These are phyloP conservation scores for Metarhizium sp. DNA, from an alignment of 2,329 filamentous ascomycete species.

Conservation along the genomic window DNA sequence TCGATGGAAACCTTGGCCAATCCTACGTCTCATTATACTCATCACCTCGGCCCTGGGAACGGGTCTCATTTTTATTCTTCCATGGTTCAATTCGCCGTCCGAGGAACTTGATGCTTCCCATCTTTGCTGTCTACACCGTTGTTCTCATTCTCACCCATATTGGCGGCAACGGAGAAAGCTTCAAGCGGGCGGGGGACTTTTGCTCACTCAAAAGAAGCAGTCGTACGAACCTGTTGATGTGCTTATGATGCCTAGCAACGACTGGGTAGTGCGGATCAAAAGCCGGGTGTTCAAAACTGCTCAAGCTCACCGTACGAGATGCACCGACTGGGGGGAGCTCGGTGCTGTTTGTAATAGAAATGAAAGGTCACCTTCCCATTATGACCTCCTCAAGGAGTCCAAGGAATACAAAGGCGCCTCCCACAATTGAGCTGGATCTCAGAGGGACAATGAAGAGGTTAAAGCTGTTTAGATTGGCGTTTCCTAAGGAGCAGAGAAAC, in stretches of 20 bases:
- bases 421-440: not conserved
- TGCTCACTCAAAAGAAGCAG: slow-evolving; percentile 8
- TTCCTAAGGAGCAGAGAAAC: too few relatives aligned
- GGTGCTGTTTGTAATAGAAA: too few relatives aligned
- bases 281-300: not conserved
- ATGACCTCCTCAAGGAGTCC: slow-evolving; percentile 2
- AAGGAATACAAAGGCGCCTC: slow-evolving; percentile 2
- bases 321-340: not conserved
- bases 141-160: slow-evolving; percentile 25
- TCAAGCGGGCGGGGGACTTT: slow-evolving; percentile 1
- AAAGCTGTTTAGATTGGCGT: not conserved
- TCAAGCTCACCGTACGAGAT: not conserved
- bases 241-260: slow-evolving; percentile 1
- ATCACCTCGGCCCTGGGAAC: slow-evolving; percentile 19
- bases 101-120: slow-evolving; percentile 16
- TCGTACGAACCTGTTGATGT: slow-evolving; percentile 8
- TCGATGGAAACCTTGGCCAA: slow-evolving; percentile 22
- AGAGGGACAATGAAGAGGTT: not conserved
- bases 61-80: slow-evolving; percentile 16
- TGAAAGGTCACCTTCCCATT: not conserved
- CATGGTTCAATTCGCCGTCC: slow-evolving; percentile 10
- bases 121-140: slow-evolving; percentile 23
- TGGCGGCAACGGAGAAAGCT: slow-evolving; percentile 8
- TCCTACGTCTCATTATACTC: slow-evolving; percentile 20
- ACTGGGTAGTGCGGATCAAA: not conserved